These are phyloP conservation scores for Plasmodium ovale DNA, from an alignment of 169 alveolate genomes.

Conservation along the genomic window DNA sequence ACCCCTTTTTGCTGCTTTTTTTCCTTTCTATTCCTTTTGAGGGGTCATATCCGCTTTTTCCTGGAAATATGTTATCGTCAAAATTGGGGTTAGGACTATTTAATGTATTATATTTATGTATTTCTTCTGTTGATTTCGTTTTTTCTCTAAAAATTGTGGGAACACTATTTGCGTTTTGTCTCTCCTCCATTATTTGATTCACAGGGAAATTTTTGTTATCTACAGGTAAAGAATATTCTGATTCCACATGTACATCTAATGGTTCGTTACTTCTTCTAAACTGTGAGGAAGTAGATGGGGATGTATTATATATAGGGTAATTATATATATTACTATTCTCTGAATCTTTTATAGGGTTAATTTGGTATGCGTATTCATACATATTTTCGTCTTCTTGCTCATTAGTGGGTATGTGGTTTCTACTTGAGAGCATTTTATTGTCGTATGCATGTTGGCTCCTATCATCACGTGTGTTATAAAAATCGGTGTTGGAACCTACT, in stretches of 20 bases:
- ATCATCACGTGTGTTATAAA: background rate
- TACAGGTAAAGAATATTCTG: conserved; percentile 4
- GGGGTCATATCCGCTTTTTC: background rate
- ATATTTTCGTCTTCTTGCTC: too few species aligned
- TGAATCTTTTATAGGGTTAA: too few species aligned
- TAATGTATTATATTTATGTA: background rate
- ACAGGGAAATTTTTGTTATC: background rate
- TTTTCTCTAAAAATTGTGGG: background rate
- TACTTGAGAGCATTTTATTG: too few species aligned
- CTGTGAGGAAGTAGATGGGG: background rate
- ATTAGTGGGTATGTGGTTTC: too few species aligned
- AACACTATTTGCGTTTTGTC: background rate
- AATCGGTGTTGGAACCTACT: background rate
- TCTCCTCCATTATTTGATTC: background rate
- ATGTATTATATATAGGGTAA: too few species aligned
- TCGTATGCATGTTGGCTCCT: background rate
- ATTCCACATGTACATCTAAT: background rate
- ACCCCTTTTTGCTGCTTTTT: background rate
- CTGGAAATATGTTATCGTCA: background rate
- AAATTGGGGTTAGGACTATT: too few species aligned
- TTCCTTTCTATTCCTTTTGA: background rate
- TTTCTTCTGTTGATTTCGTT: background rate
- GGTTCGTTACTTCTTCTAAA: background rate
- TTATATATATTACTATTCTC: too few species aligned
- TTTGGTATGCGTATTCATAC: background rate